A percentile compares a stretch with the other conserved stretches of the same genome.
These are phyloP conservation scores for Galerina sulciceps DNA, from an alignment of 768 basidiomycete genomes.

Conservation along the genomic window DNA sequence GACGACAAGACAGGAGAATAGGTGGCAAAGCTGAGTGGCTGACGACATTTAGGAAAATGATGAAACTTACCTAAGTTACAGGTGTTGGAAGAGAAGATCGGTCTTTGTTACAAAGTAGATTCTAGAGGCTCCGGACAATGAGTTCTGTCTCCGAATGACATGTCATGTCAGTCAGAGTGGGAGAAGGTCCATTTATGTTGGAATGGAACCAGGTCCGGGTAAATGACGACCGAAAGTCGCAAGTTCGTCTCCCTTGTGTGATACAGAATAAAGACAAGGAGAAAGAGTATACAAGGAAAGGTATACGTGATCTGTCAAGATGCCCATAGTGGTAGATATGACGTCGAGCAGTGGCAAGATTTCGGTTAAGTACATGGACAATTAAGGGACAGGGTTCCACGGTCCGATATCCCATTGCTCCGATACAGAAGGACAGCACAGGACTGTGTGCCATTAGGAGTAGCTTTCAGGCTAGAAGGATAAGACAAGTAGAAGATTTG, in stretches of 20 bases:
- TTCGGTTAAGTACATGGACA: not conserved
- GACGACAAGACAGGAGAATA: slow-evolving; percentile 1
- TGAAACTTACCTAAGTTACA: slow-evolving; percentile 1
- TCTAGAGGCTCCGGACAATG: slow-evolving; percentile 13
- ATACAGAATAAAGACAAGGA: not conserved
- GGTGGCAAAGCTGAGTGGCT: slow-evolving; percentile 5
- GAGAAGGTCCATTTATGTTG: slow-evolving; percentile 5
- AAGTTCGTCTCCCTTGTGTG: slow-evolving; percentile 2
- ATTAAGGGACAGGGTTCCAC: slow-evolving; percentile 1
- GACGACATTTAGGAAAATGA: slow-evolving; percentile 9
- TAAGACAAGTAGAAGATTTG: not conserved
- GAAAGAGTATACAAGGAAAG: not conserved
- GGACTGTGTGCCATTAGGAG: not conserved
- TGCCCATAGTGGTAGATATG: slow-evolving; percentile 4
- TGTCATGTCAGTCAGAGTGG: slow-evolving; percentile 28
- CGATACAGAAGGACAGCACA: not conserved
- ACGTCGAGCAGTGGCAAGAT: slow-evolving; percentile 1
- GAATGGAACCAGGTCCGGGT: slow-evolving; percentile 6
- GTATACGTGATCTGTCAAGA: slow-evolving; percentile 19
- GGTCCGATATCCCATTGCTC: slow-evolving; percentile 7
- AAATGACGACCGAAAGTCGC: slow-evolving; percentile 4
- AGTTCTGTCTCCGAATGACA: slow-evolving; percentile 19
- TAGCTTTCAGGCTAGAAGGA: not conserved
- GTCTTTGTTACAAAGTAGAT: not conserved
- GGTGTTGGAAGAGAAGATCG: slow-evolving; percentile 2